Conservation (phyloP, 1,139 yeast species). For the Protomyces lactucae-debilis region DNA sequence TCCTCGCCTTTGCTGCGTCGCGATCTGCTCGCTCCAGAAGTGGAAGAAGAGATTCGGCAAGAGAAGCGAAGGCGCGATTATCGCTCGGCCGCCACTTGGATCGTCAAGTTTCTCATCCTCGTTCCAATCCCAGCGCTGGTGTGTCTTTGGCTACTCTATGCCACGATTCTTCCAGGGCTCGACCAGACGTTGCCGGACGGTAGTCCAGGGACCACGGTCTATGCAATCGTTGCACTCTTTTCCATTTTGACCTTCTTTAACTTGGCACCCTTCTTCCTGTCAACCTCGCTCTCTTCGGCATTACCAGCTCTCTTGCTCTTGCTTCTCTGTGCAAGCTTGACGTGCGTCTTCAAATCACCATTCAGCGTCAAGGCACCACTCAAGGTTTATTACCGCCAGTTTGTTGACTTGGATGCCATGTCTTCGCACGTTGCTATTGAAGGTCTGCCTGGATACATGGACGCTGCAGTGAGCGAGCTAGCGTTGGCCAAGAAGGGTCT, state of each 20-base stretch:
- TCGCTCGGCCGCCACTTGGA: conserved; percentile 26
- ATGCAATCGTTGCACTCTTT: neutral
- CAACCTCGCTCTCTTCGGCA: conserved; percentile 22
- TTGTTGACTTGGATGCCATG: conserved; percentile 30
- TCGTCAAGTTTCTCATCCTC: conserved; percentile 21
- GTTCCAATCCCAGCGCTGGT: conserved; percentile 29
- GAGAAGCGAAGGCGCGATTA: conserved; percentile 20
- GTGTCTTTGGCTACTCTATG: conserved; percentile 31
- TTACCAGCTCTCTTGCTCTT: conserved; percentile 30
- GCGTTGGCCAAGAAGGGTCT: conserved; percentile 12
- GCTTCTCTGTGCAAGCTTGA: conserved; percentile 30
- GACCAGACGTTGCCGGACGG: conserved; percentile 33
- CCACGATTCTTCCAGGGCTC: conserved; percentile 32
- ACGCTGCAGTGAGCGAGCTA: conserved; percentile 11
- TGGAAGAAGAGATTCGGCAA: conserved; percentile 1
- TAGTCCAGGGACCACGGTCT: conserved; percentile 1
- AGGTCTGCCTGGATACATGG: conserved; percentile 24
- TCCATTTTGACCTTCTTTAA: conserved; percentile 28
- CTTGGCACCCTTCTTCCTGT: conserved; percentile 28
- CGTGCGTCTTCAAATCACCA: conserved; percentile 31
- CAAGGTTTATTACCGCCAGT: conserved; percentile 32
- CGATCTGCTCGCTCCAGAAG: conserved; percentile 15
- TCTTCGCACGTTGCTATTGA: conserved; percentile 18
- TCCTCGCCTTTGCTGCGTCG: conserved; percentile 15
- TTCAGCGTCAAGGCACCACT: conserved; percentile 32